Percentiles rank a stretch among this genome's conserved stretches.
Conservation (phyloP, 352 stramenopile genomes). For the Phytophthora pini region DNA sequence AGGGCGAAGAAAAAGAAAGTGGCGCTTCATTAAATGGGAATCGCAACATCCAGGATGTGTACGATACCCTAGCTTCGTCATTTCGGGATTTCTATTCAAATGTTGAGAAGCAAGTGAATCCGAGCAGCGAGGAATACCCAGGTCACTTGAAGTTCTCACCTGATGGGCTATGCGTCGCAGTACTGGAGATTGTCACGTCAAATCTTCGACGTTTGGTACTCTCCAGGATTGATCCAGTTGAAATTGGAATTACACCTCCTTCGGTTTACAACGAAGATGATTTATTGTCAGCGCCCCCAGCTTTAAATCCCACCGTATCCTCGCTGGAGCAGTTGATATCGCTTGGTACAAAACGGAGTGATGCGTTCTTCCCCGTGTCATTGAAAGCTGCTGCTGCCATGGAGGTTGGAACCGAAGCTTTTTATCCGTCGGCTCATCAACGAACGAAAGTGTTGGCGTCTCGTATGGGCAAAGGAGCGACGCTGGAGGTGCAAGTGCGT, state of each 20-base stretch:
- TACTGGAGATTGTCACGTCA: slow-evolving; percentile 79
- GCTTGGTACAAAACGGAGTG: slow-evolving; percentile 79
- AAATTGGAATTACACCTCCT: slow-evolving; percentile 71
- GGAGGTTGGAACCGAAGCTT: slow-evolving; percentile 87
- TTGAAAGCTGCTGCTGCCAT: slow-evolving; percentile 85
- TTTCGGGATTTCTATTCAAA: slow-evolving; percentile 25
- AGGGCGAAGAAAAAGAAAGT: slow-evolving; percentile 33
- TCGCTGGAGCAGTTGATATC: slow-evolving; percentile 83
- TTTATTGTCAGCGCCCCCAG: slow-evolving; percentile 63
- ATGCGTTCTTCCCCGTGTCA: slow-evolving; percentile 82
- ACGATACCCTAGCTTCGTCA: slow-evolving; percentile 32
- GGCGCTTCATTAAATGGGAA: slow-evolving; percentile 13
- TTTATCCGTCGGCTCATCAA: slow-evolving; percentile 87
- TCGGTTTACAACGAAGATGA: slow-evolving; percentile 44
- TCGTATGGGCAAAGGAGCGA: slow-evolving; percentile 85
- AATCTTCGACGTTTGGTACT: slow-evolving; percentile 86
- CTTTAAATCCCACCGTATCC: slow-evolving; percentile 66
- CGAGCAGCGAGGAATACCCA: slow-evolving; percentile 5
- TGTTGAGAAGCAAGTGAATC: background rate
- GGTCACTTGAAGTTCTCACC: slow-evolving; percentile 44
- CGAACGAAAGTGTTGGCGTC: slow-evolving; percentile 82
- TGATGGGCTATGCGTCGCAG: slow-evolving; percentile 70
- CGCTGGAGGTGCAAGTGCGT: slow-evolving; percentile 84
- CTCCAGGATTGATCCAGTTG: slow-evolving; percentile 73
- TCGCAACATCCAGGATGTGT: slow-evolving; percentile 24